Conservation (phyloP, 495 filamentous ascomycete genomes). For the Platismatia glauca region DNA sequence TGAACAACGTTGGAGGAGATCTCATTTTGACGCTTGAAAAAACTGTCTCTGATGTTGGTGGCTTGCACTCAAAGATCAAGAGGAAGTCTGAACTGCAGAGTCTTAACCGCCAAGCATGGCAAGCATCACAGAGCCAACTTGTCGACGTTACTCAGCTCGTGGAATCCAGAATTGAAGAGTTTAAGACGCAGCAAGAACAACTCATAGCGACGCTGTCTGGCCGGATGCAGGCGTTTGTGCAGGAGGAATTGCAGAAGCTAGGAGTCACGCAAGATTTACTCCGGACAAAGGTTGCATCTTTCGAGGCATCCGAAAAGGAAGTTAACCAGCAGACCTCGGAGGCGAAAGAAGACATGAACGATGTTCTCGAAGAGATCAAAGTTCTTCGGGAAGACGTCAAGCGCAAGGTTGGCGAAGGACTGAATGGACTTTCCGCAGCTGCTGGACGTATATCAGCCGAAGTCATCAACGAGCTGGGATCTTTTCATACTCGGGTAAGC, state of each 20-base stretch:
- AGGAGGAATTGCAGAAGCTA: conserved; percentile 59
- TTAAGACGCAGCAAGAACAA: conserved; percentile 59
- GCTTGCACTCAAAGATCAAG: conserved; percentile 71
- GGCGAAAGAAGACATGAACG: conserved; percentile 81
- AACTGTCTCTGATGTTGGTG: conserved; percentile 70
- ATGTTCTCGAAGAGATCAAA: conserved; percentile 85
- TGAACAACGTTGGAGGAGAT: conserved; percentile 59
- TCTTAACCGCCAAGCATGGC: conserved; percentile 71
- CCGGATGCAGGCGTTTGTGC: conserved; percentile 65
- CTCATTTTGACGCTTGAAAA: conserved; percentile 65
- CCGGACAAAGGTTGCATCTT: conserved; percentile 52
- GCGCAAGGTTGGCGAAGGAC: conserved; percentile 69
- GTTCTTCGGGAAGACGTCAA: conserved; percentile 80
- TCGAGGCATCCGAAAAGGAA: conserved; percentile 55
- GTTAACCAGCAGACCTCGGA: conserved; percentile 57
- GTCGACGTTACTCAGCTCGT: conserved; percentile 63
- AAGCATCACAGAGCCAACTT: conserved; percentile 63
- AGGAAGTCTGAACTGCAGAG: conserved; percentile 75
- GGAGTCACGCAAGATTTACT: conserved; percentile 58
- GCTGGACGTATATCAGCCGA: conserved; percentile 82
- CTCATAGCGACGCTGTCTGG: conserved; percentile 56
- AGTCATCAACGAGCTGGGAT: conserved; percentile 76
- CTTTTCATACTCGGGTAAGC: conserved; percentile 65
- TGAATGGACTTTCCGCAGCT: conserved; percentile 74
- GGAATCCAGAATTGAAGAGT: conserved; percentile 59